A percentile compares a stretch with the other conserved stretches of the same genome.
Evolutionary conservation across 2,329 filamentous ascomycete species (phyloP).

Genomic region (Exophiala oligosperma): DNA sequence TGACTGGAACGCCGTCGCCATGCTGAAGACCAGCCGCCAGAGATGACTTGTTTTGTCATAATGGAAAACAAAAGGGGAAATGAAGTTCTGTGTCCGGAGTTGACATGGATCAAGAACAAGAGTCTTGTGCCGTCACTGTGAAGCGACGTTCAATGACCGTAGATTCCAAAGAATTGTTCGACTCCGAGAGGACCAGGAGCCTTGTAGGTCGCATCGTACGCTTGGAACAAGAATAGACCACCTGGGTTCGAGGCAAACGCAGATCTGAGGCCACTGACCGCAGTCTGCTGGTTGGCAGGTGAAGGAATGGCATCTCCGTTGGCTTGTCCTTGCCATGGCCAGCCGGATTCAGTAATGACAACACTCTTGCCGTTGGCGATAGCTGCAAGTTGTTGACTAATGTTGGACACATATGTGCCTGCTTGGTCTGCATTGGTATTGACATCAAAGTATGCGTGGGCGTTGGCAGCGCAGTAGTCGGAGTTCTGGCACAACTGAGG

Average conservation of each 20-base stretch:
- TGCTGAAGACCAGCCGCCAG: not conserved
- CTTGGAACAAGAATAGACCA: slow-evolving; percentile 71
- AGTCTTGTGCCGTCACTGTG: not conserved
- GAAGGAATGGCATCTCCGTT: slow-evolving; percentile 72
- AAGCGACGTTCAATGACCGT: slow-evolving; percentile 16
- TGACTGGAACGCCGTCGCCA: slow-evolving; percentile 15
- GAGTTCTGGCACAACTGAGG: slow-evolving; percentile 69
- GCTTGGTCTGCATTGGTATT: slow-evolving; percentile 60
- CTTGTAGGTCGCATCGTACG: slow-evolving; percentile 83
- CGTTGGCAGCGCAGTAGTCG: slow-evolving; percentile 79
- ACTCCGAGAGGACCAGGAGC: slow-evolving; percentile 65
- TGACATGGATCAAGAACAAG: not conserved
- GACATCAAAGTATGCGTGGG: slow-evolving; percentile 79
- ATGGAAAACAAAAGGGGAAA: not conserved
- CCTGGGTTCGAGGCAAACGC: slow-evolving; percentile 53
- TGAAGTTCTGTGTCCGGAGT: not conserved
- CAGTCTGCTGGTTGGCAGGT: slow-evolving; percentile 63
- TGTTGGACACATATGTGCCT: slow-evolving; percentile 65
- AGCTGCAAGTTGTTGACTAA: slow-evolving; percentile 49
- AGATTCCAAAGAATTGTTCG: slow-evolving; percentile 72
- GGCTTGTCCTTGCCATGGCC: slow-evolving; percentile 68
- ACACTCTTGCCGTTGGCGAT: slow-evolving; percentile 59
- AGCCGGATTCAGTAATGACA: slow-evolving; percentile 80
- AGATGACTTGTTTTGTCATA: not conserved
- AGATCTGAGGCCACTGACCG: slow-evolving; percentile 64